phyloP scores from a whole-genome alignment of 1,284 basidiomycete genomes.

The Albatrellus sp. region DNA sequence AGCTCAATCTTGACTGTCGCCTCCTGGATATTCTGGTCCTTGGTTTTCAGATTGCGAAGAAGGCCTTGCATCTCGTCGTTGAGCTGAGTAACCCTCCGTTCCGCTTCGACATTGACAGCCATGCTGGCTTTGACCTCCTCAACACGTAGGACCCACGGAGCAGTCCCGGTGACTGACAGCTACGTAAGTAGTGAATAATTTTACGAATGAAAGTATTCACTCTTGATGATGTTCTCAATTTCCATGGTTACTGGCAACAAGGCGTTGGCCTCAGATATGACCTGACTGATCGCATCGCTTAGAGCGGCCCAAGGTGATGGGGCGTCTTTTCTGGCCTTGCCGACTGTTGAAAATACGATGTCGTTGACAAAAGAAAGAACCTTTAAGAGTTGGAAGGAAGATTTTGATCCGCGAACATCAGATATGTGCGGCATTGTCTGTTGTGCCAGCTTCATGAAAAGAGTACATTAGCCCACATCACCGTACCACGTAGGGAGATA shows the following conservation, averaged over 20 bases:
- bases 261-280: constrained; percentile 60
- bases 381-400: constrained; percentile 61
- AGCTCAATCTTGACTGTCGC: constrained; percentile 86
- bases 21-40: constrained; percentile 89
- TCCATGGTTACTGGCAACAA: constrained; percentile 65
- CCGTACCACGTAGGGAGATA: constrained; percentile 13
- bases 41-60: constrained; percentile 67
- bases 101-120: constrained; percentile 84
- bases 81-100: constrained; percentile 74
- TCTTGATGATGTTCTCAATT: constrained; percentile 65
- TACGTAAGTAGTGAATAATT: constrained; percentile 2
- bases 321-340: constrained; percentile 53
- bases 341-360: constrained; percentile 58
- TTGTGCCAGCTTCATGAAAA: constrained; percentile 60
- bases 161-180: constrained; percentile 51
- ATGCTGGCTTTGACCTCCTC: constrained; percentile 77
- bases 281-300: constrained; percentile 51
- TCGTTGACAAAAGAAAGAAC: constrained; percentile 66
- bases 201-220: constrained; percentile 30
- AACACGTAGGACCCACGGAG: constrained; percentile 86
- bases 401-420: constrained; percentile 65
- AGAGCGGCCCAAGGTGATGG: constrained; percentile 70
- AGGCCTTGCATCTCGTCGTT: constrained; percentile 86
- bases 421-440: constrained; percentile 70
- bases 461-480: neutral